phyloP scores from a whole-genome alignment of 371 early-diverging fungal species.

The Mucor racemosus region DNA sequence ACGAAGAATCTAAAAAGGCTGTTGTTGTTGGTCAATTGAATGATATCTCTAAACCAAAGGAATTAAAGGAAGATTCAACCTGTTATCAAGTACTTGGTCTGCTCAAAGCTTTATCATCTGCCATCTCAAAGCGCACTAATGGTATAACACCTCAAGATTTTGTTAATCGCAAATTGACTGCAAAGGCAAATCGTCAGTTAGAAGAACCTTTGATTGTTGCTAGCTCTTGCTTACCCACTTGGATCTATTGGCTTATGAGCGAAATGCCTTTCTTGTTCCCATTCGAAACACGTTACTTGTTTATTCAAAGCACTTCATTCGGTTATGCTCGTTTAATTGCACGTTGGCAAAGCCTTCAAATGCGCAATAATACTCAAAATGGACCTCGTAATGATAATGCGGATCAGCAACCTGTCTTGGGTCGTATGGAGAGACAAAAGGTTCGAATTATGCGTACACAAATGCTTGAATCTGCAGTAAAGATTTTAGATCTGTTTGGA shows the following conservation, averaged over 20 bases:
- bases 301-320: slow-evolving; percentile 83
- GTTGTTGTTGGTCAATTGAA: slow-evolving; percentile 20
- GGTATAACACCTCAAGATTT: slow-evolving; percentile 60
- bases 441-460: slow-evolving; percentile 79
- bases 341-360: slow-evolving; percentile 61
- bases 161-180: slow-evolving; percentile 78
- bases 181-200: slow-evolving; percentile 84
- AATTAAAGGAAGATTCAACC: slow-evolving; percentile 27
- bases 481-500: slow-evolving; percentile 82
- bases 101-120: slow-evolving; percentile 47
- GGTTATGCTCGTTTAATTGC: slow-evolving; percentile 82
- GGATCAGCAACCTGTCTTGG: slow-evolving; percentile 59
- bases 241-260: slow-evolving; percentile 71
- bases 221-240: slow-evolving; percentile 77
- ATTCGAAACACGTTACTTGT: slow-evolving; percentile 81
- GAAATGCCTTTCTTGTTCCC: slow-evolving; percentile 84
- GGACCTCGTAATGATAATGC: slow-evolving; percentile 32
- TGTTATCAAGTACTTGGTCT: slow-evolving; percentile 58
- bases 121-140: slow-evolving; percentile 20
- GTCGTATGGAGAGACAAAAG: slow-evolving; percentile 81
- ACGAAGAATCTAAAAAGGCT: slow-evolving; percentile 23
- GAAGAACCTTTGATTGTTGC: slow-evolving; percentile 90
- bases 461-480: slow-evolving; percentile 81
- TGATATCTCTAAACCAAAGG: slow-evolving; percentile 26
- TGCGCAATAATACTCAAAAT: slow-evolving; percentile 42